Evolutionary conservation across 2,329 filamentous ascomycete species (phyloP), one percentile per base, ranked within the genome.

Genomic region (Saccharata proteae): DNA sequence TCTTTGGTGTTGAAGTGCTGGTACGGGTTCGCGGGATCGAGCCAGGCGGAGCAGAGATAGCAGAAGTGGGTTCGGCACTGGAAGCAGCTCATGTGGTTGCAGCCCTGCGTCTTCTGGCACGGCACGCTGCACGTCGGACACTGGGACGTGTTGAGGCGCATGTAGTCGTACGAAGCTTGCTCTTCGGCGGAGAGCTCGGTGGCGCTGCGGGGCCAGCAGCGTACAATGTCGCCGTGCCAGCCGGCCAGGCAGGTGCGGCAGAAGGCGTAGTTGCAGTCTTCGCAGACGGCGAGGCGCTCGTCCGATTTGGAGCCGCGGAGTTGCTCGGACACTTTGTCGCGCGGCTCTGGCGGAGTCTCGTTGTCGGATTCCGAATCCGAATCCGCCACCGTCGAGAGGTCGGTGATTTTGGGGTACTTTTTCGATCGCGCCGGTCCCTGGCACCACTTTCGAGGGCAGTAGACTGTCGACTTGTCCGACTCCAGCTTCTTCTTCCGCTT

Each of bases 1-100:
- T 74, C 80, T 11, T 69, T 64, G 16, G 73, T 67, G 49, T 93
- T 93, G 61, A 86, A 98, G 54, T 98, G 90, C 33, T 68, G 61
- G 49, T 96, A 96, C 1, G 86, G 86, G 43, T 93, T 90, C 12
- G 61, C 65, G 0, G 80, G 73, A 34, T 78, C 70, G 24, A 98
- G 67, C 80, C 83, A 96, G n/a, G 76, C 69, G 1, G 80, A 79
- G 50, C 90, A 96, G 1, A 96, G 69, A 44, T 96, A 96, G 61
- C 90, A 98, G 52, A 94, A 96, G 54, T 96, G 88, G 2, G 83
- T 80, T 30, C 78, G 68, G 62, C 90, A 98, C 40, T 82, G 77
- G 53, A 79, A 83, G 58, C 88, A 94, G 29, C 78, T 81, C 85
- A 96, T 96, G 57, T 94, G 86, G 55, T 94, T 94, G 65, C 90